Evolutionary conservation across 108 stramenopile genomes (phyloP).

Genomic region (Ochromonas danica): DNA sequence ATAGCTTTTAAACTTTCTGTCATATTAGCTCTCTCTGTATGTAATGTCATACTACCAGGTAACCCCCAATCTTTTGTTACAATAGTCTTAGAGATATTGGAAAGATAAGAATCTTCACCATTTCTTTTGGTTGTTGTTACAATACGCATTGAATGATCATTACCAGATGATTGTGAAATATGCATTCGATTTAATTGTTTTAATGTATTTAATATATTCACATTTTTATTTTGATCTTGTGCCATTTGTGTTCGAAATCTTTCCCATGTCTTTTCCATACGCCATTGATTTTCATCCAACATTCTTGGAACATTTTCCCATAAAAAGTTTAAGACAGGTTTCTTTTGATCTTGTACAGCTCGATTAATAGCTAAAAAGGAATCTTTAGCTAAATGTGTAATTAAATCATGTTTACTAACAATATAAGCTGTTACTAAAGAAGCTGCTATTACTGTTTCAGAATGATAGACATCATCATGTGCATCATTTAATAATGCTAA

Average conservation of each 20-base stretch:
- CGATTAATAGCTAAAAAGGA: background rate
- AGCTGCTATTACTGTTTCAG: background rate
- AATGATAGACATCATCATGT: constrained; percentile 6
- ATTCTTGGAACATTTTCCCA: constrained; percentile 10
- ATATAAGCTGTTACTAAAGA: background rate
- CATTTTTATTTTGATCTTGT: background rate
- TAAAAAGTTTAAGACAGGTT: background rate
- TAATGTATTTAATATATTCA: too few relatives aligned
- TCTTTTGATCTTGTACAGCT: background rate
- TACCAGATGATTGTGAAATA: too few relatives aligned
- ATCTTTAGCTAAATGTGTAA: background rate
- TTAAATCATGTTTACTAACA: constrained; percentile 9
- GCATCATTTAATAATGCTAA: background rate
- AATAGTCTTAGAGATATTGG: background rate
- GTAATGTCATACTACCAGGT: too few relatives aligned
- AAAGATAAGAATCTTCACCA: background rate
- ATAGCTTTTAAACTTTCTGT: too few relatives aligned
- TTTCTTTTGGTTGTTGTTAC: background rate
- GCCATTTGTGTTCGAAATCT: background rate
- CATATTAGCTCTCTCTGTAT: too few relatives aligned
- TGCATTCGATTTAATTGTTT: too few relatives aligned
- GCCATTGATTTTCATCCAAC: constrained; percentile 11
- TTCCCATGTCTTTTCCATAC: background rate
- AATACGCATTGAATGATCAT: too few relatives aligned
- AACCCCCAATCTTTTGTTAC: background rate